Conservation (phyloP, 495 filamentous ascomycete genomes). For the Tuber calosporum region DNA sequence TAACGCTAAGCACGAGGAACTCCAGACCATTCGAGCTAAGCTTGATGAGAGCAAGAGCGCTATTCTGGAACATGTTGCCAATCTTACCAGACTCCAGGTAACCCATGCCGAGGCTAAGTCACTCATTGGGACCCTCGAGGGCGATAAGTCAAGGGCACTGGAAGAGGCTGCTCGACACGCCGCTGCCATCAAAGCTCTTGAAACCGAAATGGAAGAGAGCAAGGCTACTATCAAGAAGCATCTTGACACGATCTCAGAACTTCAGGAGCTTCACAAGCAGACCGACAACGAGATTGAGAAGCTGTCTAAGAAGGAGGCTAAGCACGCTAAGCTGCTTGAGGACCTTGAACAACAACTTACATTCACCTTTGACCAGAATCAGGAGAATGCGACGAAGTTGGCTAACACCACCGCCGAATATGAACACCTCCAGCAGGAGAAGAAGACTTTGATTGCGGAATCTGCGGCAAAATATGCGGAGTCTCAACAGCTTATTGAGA, state of each 20-base stretch:
- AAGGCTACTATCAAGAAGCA: slow-evolving; percentile 62
- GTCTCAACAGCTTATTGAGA: slow-evolving; percentile 52
- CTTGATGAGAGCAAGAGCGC: slow-evolving; percentile 39
- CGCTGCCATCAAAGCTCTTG: slow-evolving; percentile 54
- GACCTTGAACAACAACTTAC: slow-evolving; percentile 97
- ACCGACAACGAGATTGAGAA: slow-evolving; percentile 50
- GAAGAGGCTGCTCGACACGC: slow-evolving; percentile 46
- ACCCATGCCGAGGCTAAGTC: slow-evolving; percentile 44
- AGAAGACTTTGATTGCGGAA: slow-evolving; percentile 56
- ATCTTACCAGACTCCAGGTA: slow-evolving; percentile 47
- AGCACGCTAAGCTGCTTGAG: slow-evolving; percentile 82
- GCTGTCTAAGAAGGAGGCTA: slow-evolving; percentile 59
- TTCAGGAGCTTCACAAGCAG: slow-evolving; percentile 35
- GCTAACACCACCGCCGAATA: slow-evolving; percentile 58
- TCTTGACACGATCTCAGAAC: slow-evolving; percentile 48
- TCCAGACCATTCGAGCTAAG: slow-evolving; percentile 30
- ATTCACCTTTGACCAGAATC: slow-evolving; percentile 86
- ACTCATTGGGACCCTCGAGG: slow-evolving; percentile 54
- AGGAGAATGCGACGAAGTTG: slow-evolving; percentile 66
- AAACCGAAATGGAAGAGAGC: slow-evolving; percentile 64
- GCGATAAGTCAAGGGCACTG: slow-evolving; percentile 59
- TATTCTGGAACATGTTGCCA: slow-evolving; percentile 41
- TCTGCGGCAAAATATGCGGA: slow-evolving; percentile 50
- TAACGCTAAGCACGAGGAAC: slow-evolving; percentile 27
- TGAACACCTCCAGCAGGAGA: slow-evolving; percentile 56